Evolutionary conservation across 1,284 basidiomycete species (phyloP), one percentile per base, ranked within the genome.

Genomic region (Phellinidium pouzarii): DNA sequence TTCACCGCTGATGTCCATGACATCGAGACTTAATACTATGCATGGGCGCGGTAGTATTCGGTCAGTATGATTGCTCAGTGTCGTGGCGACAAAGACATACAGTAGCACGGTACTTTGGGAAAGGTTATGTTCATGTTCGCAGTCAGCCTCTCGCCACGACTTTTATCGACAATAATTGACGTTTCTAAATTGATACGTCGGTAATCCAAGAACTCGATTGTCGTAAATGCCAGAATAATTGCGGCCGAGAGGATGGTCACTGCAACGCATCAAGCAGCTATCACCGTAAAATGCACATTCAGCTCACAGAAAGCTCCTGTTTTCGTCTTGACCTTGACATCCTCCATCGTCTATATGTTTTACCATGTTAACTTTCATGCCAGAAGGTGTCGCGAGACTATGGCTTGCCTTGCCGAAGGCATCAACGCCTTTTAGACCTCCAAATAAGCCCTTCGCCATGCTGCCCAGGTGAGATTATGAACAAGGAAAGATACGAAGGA

Each of bases 1-100:
- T 72, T 98, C 95, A 25, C 96, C 96, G 53, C 89, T 92, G 58
- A 99, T 96, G 66, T 99, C 96, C 90, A 97, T 96, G 50, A 99
- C 84, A 68, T 99, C 96, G 51, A 99, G 70, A 65, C 91, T 94
- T 47, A 97, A 77, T 44, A 97, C 93, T 96, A 62, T 8, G 25
- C 11, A 27, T 23, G 29, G 43, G 20, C n/a, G n/a, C n/a, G n/a
- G n/a, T n/a, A n/a, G n/a, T n/a, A n/a, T n/a, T n/a, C n/a, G n/a
- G n/a, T n/a, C n/a, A n/a, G 12, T 2, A 14, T 14, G 31, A 14
- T 34, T 34, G 31, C 31, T 14, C 19, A 29, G 42, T 19, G 26
- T 37, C 9, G 46, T 26, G 38, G 41, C 23, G 36, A 14, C n/a
- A 36, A 29, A 25, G 20, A 79, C 91, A 72, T 67, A 95, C 93